Evolutionary conservation across 2,329 filamentous ascomycete species (phyloP).

Genomic region (Ophiostoma fasciatum): DNA sequence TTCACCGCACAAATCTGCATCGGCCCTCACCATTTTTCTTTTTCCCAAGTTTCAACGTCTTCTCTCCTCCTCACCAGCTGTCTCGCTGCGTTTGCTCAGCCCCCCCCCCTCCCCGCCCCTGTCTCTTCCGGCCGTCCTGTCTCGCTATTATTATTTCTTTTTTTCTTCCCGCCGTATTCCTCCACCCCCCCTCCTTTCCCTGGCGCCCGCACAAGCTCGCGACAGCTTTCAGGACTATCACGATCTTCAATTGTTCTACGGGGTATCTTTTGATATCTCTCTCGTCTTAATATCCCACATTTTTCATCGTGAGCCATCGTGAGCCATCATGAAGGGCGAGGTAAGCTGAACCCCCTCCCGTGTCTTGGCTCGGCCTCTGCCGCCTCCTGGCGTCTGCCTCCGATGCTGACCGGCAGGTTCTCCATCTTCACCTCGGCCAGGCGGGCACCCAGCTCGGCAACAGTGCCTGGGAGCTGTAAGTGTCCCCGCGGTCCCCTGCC

Average conservation of each 20-base stretch:
- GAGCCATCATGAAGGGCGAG: conserved; percentile 40
- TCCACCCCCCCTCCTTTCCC: background rate
- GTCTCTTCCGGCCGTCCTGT: no score
- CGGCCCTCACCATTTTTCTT: no score
- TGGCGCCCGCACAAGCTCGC: background rate
- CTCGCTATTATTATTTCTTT: background rate
- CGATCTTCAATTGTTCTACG: no score
- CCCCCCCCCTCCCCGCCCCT: no score
- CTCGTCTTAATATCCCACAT: background rate
- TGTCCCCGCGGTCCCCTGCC: background rate
- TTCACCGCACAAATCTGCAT: no score
- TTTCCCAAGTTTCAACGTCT: conserved; percentile 1
- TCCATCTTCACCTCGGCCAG: conserved; percentile 51
- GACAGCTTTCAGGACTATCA: no score
- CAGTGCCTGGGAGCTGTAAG: conserved; percentile 64
- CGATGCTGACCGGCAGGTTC: conserved; percentile 27
- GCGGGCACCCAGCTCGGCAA: conserved; percentile 61
- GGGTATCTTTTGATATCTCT: no score
- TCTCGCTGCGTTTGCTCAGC: conserved; percentile 3
- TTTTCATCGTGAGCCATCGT: background rate
- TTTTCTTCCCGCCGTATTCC: background rate
- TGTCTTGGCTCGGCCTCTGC: background rate
- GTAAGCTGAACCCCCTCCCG: conserved; percentile 21
- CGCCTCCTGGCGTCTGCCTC: background rate
- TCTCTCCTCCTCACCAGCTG: no score